These are phyloP conservation scores for Toxicodendron radicans DNA, from an alignment of 345 rosid species.

Conservation along the genomic window DNA sequence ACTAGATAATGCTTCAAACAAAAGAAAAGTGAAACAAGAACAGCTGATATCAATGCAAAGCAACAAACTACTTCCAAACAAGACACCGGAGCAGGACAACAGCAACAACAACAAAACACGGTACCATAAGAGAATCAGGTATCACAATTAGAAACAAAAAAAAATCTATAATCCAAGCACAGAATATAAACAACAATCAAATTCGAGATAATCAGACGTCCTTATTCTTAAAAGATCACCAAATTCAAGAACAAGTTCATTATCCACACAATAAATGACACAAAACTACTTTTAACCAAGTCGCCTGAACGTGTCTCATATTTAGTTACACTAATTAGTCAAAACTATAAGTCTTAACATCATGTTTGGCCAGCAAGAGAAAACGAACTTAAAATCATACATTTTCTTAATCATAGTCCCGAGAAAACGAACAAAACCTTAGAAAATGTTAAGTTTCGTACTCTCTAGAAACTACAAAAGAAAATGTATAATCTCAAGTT, in stretches of 20 bases:
- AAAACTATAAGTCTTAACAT: not conserved
- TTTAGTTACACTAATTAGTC: not conserved
- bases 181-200: not conserved
- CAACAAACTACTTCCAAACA: not conserved
- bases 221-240: too few relatives aligned
- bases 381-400: constrained; percentile 2
- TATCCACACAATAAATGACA: not conserved
- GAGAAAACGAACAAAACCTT: not conserved
- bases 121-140: not conserved
- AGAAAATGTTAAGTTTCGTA: not conserved
- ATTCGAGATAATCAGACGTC: not conserved
- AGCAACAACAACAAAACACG: not conserved
- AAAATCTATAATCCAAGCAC: not conserved
- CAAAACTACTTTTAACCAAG: not conserved
- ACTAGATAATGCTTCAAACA: not conserved
- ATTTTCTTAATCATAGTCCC: not conserved
- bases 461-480: not conserved
- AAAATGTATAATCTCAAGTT: constrained; percentile 10
- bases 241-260: constrained; percentile 3
- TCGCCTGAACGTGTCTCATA: not conserved
- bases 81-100: not conserved
- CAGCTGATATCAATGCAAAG: not conserved
- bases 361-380: not conserved
- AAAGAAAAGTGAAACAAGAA: not conserved
- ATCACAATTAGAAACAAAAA: not conserved